Conservation (phyloP, 139 green algal species). For the Tetradesmus lagerheimii region DNA sequence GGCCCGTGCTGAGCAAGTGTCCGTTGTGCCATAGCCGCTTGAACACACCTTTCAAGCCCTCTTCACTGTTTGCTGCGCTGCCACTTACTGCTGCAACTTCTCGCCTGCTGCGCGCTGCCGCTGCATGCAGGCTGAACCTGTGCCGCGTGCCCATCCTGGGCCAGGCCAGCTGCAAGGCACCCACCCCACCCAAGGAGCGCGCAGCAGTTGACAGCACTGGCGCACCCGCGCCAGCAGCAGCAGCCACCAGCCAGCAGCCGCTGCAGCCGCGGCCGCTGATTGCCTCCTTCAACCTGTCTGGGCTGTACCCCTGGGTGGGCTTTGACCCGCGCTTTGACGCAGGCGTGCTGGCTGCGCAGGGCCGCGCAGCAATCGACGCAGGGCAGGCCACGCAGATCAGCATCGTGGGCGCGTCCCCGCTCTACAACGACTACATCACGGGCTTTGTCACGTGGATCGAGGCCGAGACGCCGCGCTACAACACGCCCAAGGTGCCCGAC, state of each 20-base stretch:
- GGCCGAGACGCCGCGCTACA: slow-evolving; percentile 28
- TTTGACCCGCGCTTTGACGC: slow-evolving; percentile 16
- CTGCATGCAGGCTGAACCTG: slow-evolving; percentile 23
- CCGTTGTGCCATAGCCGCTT: too few species aligned
- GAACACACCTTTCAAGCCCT: too few species aligned
- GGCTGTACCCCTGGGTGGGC: slow-evolving; percentile 22
- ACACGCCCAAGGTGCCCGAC: not conserved
- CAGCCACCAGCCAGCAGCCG: not conserved
- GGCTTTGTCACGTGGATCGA: slow-evolving; percentile 46
- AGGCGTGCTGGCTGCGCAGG: slow-evolving; percentile 11
- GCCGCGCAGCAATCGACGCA: not conserved
- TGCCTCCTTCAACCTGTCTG: slow-evolving; percentile 23
- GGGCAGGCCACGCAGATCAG: not conserved
- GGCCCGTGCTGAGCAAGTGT: too few species aligned
- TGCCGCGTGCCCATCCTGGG: slow-evolving; percentile 39
- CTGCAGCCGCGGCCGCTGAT: not conserved
- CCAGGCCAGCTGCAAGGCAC: slow-evolving; percentile 15
- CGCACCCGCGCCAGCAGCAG: not conserved
- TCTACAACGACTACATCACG: slow-evolving; percentile 50
- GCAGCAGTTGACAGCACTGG: not conserved
- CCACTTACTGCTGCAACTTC: not conserved
- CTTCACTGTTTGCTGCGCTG: too few species aligned
- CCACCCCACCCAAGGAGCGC: not conserved
- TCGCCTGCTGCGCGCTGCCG: not conserved
- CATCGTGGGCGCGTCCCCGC: slow-evolving; percentile 29